These are phyloP conservation scores for Liquidambar formosana DNA, from an alignment of 164 flowering plant species.

Conservation along the genomic window DNA sequence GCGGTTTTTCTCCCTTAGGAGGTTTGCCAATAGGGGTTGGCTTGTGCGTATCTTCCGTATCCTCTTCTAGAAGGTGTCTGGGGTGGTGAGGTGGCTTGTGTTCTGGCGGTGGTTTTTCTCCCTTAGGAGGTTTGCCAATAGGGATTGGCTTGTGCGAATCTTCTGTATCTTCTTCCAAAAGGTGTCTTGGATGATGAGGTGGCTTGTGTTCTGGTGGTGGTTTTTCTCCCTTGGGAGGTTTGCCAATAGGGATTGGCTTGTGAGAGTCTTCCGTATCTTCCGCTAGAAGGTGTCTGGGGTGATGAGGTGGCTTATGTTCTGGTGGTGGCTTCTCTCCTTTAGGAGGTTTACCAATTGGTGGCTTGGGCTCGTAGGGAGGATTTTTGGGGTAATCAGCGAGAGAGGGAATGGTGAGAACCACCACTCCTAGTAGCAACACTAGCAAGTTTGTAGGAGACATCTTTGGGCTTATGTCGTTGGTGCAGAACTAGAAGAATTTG, in stretches of 20 bases:
- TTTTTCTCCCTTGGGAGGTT: no score
- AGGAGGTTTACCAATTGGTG: background rate
- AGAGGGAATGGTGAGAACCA: slow-evolving; percentile 14
- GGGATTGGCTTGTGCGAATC: no score
- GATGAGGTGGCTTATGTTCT: background rate
- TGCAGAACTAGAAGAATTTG: no score
- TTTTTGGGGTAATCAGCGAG: slow-evolving; percentile 8
- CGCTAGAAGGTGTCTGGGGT: no score
- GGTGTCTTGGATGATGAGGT: no score
- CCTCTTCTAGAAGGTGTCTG: background rate
- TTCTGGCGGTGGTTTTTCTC: no score
- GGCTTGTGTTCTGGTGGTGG: background rate
- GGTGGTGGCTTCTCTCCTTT: slow-evolving; percentile 4
- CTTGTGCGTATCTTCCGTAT: no score
- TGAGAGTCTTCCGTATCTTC: no score
- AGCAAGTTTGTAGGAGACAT: slow-evolving; percentile 13
- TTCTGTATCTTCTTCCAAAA: no score
- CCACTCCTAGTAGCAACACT: slow-evolving; percentile 12
- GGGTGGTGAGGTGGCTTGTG: background rate
- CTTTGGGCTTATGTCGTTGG: background rate
- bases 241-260: no score
- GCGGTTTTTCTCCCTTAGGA: background rate
- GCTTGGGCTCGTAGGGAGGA: slow-evolving; percentile 6
- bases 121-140: no score
- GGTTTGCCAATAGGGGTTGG: background rate